phyloP scores from a whole-genome alignment of 2,329 filamentous ascomycete genomes.

The Monosporascus sp. region DNA sequence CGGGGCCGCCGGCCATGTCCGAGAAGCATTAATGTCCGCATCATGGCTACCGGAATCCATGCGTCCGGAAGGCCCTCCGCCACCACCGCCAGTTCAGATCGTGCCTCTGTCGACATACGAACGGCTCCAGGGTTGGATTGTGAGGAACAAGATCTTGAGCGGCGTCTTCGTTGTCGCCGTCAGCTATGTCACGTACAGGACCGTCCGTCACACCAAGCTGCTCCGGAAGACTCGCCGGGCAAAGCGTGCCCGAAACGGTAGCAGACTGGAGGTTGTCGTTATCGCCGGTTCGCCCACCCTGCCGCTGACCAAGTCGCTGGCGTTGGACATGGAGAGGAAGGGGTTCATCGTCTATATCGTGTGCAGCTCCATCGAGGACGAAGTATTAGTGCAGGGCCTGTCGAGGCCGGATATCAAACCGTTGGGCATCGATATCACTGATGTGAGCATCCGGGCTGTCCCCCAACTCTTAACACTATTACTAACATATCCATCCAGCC shows the following conservation, averaged over 20 bases:
- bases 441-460: slow-evolving; percentile 46
- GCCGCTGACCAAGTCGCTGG: slow-evolving; percentile 75
- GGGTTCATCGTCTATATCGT: slow-evolving; percentile 94
- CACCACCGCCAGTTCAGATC: slow-evolving; percentile 31
- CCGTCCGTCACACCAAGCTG: slow-evolving; percentile 47
- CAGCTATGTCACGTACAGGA: slow-evolving; percentile 56
- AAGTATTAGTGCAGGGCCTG: slow-evolving; percentile 70
- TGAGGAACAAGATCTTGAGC: slow-evolving; percentile 66
- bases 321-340: slow-evolving; percentile 80
- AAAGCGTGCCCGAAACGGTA: slow-evolving; percentile 73
- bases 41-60: slow-evolving; percentile 69
- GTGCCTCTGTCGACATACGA: slow-evolving; percentile 37
- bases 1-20: slow-evolving; percentile 62
- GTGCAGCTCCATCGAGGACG: slow-evolving; percentile 79
- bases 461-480: not conserved
- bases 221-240: slow-evolving; percentile 68
- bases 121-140: slow-evolving; percentile 64
- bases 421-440: slow-evolving; percentile 75
- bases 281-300: slow-evolving; percentile 84
- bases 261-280: slow-evolving; percentile 79
- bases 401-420: slow-evolving; percentile 77
- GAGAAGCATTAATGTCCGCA: slow-evolving; percentile 61
- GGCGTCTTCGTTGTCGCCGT: slow-evolving; percentile 66
- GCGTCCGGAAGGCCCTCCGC: slow-evolving; percentile 51
- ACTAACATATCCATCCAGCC: slow-evolving; percentile 43